Evolutionary conservation across 2,329 filamentous ascomycete genomes (phyloP).

Genomic region (Colletotrichum spinosum): DNA sequence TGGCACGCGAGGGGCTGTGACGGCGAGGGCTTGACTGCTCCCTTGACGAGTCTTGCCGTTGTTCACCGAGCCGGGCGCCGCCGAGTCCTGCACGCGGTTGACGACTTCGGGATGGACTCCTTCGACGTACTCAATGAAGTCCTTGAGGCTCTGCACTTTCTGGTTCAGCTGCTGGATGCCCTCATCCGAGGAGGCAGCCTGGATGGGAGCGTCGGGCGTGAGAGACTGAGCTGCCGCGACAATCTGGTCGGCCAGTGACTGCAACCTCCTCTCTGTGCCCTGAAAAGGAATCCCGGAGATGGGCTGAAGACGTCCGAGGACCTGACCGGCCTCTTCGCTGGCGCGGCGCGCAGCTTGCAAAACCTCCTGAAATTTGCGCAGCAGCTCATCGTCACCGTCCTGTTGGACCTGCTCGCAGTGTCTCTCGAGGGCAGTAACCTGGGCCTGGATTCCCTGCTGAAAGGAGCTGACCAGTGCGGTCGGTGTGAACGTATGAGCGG

Average conservation of each 20-base stretch:
- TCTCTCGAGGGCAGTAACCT: conserved; percentile 16
- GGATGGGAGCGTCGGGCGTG: not conserved
- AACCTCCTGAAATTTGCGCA: conserved; percentile 5
- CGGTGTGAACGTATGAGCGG: conserved; percentile 30
- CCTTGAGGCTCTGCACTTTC: conserved; percentile 31
- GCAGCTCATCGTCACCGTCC: conserved; percentile 3
- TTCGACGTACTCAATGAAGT: conserved; percentile 35
- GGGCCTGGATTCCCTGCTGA: conserved; percentile 24
- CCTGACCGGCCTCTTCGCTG: conserved; percentile 16
- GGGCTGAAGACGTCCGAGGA: conserved; percentile 25
- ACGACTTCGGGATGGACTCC: conserved; percentile 33
- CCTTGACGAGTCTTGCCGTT: conserved; percentile 7
- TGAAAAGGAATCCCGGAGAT: conserved; percentile 28
- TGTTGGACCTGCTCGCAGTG: conserved; percentile 26
- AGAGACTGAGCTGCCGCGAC: conserved; percentile 16
- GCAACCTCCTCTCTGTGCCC: conserved; percentile 30
- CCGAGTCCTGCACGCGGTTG: conserved; percentile 21
- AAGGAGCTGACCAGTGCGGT: conserved; percentile 24
- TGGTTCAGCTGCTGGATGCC: conserved; percentile 9
- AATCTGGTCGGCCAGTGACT: conserved; percentile 29
- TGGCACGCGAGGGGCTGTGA: conserved; percentile 7
- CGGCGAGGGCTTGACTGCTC: not conserved
- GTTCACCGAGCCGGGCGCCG: not conserved
- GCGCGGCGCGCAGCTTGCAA: conserved; percentile 17
- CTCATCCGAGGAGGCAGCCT: not conserved